These are phyloP conservation scores for Aspergillus pseudoterreus DNA, from an alignment of 2,329 filamentous ascomycete genomes.

Conservation along the genomic window DNA sequence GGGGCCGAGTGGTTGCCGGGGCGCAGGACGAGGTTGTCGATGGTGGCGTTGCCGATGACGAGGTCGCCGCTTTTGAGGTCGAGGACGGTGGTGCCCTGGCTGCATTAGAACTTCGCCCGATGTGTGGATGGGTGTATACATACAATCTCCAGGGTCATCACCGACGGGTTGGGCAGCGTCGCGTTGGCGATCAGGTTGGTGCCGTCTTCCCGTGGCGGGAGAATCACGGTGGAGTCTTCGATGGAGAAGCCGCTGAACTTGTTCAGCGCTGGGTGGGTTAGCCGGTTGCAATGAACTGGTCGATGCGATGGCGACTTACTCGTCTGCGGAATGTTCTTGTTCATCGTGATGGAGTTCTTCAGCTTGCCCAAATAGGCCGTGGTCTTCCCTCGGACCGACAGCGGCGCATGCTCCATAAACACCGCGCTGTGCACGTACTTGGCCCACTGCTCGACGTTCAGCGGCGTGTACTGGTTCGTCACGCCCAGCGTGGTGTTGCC, in stretches of 20 bases:
- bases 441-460: slow-evolving; percentile 27
- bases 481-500: slow-evolving; percentile 34
- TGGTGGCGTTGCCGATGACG: slow-evolving; percentile 47
- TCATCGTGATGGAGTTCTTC: slow-evolving; percentile 31
- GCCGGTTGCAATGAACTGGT: neutral
- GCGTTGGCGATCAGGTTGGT: slow-evolving; percentile 54
- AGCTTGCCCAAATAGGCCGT: slow-evolving; percentile 29
- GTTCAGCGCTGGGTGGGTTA: slow-evolving; percentile 46
- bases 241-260: slow-evolving; percentile 49
- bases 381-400: slow-evolving; percentile 27
- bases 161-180: slow-evolving; percentile 56
- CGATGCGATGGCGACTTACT: slow-evolving; percentile 20
- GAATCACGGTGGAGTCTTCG: slow-evolving; percentile 45
- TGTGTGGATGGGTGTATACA: neutral
- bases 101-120: no score
- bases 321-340: slow-evolving; percentile 33
- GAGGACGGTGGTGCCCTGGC: slow-evolving; percentile 50
- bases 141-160: slow-evolving; percentile 51
- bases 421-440: slow-evolving; percentile 32
- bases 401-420: slow-evolving; percentile 20
- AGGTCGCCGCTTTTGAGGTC: slow-evolving; percentile 47
- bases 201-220: slow-evolving; percentile 40
- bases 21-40: slow-evolving; percentile 49
- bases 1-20: slow-evolving; percentile 52
- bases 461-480: slow-evolving; percentile 18